Evolutionary conservation across 2,329 filamentous ascomycete genomes (phyloP), one percentile per base, ranked within the genome.

Genomic region (Fusarium sp.): DNA sequence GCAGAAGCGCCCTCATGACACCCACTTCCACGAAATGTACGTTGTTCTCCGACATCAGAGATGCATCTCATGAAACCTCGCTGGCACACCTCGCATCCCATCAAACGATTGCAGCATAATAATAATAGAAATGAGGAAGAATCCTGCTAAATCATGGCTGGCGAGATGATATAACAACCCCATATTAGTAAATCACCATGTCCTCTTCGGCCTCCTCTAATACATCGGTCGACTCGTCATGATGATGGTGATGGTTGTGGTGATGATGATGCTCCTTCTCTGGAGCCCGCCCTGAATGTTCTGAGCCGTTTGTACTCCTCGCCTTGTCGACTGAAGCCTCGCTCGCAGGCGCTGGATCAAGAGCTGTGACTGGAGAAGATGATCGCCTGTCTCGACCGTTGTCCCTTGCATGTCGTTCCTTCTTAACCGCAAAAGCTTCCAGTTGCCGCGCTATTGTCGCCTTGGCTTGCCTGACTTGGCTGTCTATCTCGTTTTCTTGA

Each of bases 121-220:
- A 59, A 33, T 31, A 51, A 27, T 20, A 68, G n/a, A 51, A 27
- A 62, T 40, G 31, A 9, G 12, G 10, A 66, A 35, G 29, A 27
- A 44, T 17, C 27, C n/a, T n/a, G 8, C 20, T 14, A 40, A 22
- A 29, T 55, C 17, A 38, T 40, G n/a, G 11, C 22, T 17, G 16
- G 9, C 11, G 11, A n/a, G 24, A 40, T 27, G 49, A 31, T 53
- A 29, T n/a, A n/a, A 14, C 27, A n/a, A 20, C 27, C 17, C 27
- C 3, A 17, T 22, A 55, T 88, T 85, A 98, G 85, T 98, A 98
- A 68, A 97, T 96, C 62, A 98, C 94, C 76, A 92, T 95, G 78
- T 98, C 95, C 84, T 98, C 95, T 69, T 94, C 94, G 63, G 92
- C 93, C 81, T 94, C 93, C 62, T 96, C 91, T 74, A 97, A 87